Evolutionary conservation across 2,329 filamentous ascomycete species (phyloP), one percentile per base, ranked within the genome.

Genomic region (Fonsecaea multimorphosa): DNA sequence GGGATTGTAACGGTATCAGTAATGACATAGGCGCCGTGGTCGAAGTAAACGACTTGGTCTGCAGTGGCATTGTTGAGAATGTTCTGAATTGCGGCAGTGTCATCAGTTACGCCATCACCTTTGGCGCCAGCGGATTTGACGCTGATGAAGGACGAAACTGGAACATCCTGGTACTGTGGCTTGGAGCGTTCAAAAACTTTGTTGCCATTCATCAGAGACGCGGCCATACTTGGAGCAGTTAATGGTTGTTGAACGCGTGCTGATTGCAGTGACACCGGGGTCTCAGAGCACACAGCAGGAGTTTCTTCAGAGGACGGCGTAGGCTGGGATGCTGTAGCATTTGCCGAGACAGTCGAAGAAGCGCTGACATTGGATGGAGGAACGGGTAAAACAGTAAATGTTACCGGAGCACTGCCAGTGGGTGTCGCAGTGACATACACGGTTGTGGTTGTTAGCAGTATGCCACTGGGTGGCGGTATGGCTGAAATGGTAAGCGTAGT

Each of bases 61-160:
- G 73, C 76, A 16, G 84, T 84, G 49, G 87, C 87, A 64, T 80
- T 86, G 77, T 96, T 82, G 70, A 98, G 86, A 58, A 93, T 84
- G 62, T 86, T 85, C 78, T 97, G 93, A 74, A 98, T 90, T 19
- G 89, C 91, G 5, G 84, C 86, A 16, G 94, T 97, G 74, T 98
- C 95, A 73, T 98, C 94, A 0, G 92, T 91, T 29, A 81, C 78
- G 58, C 94, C 95, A 74, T 99, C 94, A 74, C 95, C 95, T 80
- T 88, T 91, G 73, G 92, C 93, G 65, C 95, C 94, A 58, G 85
- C 84, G 54, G 86, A 82, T 81, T 94, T 96, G 80, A 95, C 90
- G 71, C 91, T 94, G 73, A 96, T 80, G 74, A 99, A 97, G 36
- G 85, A 85, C 66, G 82, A 84, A n/a, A 83, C 85, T 2, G 87